Conservation (phyloP, 345 rosid species). For the Salix arbutifolia region DNA sequence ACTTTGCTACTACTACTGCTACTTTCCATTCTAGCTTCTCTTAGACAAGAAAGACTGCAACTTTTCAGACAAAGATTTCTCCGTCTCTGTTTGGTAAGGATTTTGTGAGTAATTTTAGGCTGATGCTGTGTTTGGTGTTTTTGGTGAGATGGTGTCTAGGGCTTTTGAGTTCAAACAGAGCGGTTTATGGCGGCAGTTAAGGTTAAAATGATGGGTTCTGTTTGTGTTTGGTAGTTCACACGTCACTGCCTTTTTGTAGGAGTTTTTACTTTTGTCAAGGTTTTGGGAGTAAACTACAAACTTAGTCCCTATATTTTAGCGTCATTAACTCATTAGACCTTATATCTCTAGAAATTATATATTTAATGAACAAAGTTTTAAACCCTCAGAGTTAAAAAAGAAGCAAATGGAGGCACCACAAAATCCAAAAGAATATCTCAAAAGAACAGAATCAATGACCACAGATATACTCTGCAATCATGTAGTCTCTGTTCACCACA, state of each 20-base stretch:
- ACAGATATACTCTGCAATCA: neutral
- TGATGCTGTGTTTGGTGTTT: neutral
- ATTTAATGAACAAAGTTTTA: too few relatives aligned
- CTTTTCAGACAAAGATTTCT: neutral
- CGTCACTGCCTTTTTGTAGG: neutral
- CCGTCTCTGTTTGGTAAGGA: neutral
- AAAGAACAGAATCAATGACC: neutral
- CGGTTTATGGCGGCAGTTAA: neutral
- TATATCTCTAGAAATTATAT: too few relatives aligned
- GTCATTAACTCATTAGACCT: too few relatives aligned
- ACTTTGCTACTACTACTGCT: slow-evolving; percentile 34
- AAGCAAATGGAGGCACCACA: neutral
- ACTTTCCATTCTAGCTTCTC: slow-evolving; percentile 7
- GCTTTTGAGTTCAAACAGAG: neutral
- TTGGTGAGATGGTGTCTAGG: neutral
- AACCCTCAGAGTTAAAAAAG: too few relatives aligned
- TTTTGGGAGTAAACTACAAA: too few relatives aligned
- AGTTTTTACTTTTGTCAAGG: too few relatives aligned
- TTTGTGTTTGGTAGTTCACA: neutral
- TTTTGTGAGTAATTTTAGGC: neutral
- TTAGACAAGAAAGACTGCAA: neutral
- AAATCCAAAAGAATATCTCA: neutral
- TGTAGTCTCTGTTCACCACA: neutral
- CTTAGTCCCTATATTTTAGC: too few relatives aligned
- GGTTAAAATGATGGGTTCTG: neutral